A percentile compares a stretch with the other conserved stretches of the same genome.
Evolutionary conservation across 345 rosid genomes (phyloP).

Genomic region (Boechera retrofracta): DNA sequence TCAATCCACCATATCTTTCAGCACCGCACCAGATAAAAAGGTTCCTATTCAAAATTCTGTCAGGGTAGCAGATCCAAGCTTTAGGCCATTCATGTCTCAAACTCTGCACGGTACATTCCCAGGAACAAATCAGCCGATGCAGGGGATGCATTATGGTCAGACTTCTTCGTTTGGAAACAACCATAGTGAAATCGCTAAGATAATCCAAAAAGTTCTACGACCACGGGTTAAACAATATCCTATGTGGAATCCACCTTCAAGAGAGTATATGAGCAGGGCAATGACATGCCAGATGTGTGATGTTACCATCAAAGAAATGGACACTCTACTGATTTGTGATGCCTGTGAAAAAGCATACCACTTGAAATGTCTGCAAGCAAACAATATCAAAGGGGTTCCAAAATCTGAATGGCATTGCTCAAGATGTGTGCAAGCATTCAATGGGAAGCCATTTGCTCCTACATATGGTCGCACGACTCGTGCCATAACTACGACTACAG

Average conservation of each 20-base stretch:
- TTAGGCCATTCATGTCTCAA: slow-evolving; percentile 66
- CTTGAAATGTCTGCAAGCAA: slow-evolving; percentile 71
- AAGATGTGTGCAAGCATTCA: slow-evolving; percentile 67
- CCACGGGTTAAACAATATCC: slow-evolving; percentile 67
- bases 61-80: slow-evolving; percentile 58
- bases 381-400: slow-evolving; percentile 71
- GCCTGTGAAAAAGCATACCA: slow-evolving; percentile 94
- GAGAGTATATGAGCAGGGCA: slow-evolving; percentile 84
- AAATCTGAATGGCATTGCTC: slow-evolving; percentile 94
- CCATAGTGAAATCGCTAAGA: slow-evolving; percentile 75
- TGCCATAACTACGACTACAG: slow-evolving; percentile 55
- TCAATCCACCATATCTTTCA: slow-evolving; percentile 58
- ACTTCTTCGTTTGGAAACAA: slow-evolving; percentile 50
- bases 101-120: slow-evolving; percentile 55
- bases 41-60: slow-evolving; percentile 52
- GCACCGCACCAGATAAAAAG: slow-evolving; percentile 57
- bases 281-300: slow-evolving; percentile 77
- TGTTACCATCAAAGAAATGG: slow-evolving; percentile 70
- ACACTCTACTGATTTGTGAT: slow-evolving; percentile 81
- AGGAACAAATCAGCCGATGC: slow-evolving; percentile 61
- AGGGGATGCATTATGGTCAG: slow-evolving; percentile 57
- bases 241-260: slow-evolving; percentile 92
- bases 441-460: slow-evolving; percentile 89
- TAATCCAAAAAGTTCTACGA: slow-evolving; percentile 69
- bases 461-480: slow-evolving; percentile 65